These are phyloP conservation scores for Cyberlindnera xylosilytica DNA, from an alignment of 805 yeast species.

Conservation along the genomic window DNA sequence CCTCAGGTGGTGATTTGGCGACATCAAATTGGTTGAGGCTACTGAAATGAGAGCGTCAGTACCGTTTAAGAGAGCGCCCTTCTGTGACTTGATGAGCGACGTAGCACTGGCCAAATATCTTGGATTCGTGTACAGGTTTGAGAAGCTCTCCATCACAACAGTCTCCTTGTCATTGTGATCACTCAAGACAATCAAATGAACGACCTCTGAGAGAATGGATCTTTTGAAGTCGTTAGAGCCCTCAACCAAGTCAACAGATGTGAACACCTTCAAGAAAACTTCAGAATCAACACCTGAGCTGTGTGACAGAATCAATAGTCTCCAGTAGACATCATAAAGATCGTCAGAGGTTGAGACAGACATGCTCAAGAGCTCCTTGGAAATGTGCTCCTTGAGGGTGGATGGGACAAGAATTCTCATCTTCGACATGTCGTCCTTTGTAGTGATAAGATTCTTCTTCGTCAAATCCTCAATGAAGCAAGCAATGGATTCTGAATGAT, in stretches of 20 bases:
- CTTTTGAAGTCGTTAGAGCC: conserved; percentile 14
- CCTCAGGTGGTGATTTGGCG: conserved; percentile 52
- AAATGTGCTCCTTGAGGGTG: conserved; percentile 9
- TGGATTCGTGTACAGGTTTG: conserved; percentile 19
- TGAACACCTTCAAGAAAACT: conserved; percentile 4
- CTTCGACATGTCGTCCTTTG: conserved; percentile 12
- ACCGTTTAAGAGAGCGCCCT: conserved; percentile 3
- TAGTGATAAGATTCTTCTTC: conserved; percentile 23
- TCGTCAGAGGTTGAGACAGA: conserved; percentile 8
- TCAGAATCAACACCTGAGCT: conserved; percentile 30
- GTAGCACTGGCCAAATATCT: conserved; percentile 22
- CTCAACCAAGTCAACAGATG: conserved; percentile 1
- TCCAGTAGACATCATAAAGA: conserved; percentile 50
- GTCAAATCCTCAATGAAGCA: conserved; percentile 40
- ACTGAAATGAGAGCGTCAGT: conserved; percentile 19
- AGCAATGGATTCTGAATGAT: conserved; percentile 34
- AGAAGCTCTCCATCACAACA: conserved; percentile 16
- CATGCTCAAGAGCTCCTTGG: conserved; percentile 9
- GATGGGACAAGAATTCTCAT: conserved; percentile 19
- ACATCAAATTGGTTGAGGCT: conserved; percentile 37
- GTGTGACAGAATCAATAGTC: conserved; percentile 40
- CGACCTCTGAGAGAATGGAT: conserved; percentile 17
- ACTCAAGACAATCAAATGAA: conserved; percentile 13
- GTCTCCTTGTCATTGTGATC: neutral
- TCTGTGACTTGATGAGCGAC: conserved; percentile 8